Evolutionary conservation across 2,329 filamentous ascomycete species (phyloP).

Genomic region (Penicillium sclerotiorum): DNA sequence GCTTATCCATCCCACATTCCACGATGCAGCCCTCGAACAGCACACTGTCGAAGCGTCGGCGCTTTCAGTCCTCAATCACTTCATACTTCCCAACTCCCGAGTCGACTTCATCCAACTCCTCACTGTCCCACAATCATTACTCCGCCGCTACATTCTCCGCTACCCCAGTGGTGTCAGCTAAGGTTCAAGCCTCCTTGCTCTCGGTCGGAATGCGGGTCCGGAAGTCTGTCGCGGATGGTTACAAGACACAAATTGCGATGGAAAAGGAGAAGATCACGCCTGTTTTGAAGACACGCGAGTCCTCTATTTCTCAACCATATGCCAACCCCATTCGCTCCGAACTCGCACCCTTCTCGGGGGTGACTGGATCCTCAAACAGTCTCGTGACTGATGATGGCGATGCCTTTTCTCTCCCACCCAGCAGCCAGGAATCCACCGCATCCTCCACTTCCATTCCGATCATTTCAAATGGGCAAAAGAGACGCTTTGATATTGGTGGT

Average conservation of each 20-base stretch:
- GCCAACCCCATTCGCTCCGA: constrained; percentile 51
- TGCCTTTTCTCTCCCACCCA: constrained; percentile 43
- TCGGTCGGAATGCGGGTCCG: constrained; percentile 92
- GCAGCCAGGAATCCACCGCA: constrained; percentile 41
- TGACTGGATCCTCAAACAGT: constrained; percentile 62
- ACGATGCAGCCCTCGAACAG: constrained; percentile 15
- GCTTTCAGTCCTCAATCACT: constrained; percentile 49
- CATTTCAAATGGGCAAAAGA: constrained; percentile 43
- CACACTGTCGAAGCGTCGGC: constrained; percentile 44
- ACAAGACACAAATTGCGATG: constrained; percentile 67
- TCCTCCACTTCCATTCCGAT: constrained; percentile 23
- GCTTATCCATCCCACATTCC: not conserved
- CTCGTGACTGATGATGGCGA: constrained; percentile 41
- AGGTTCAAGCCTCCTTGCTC: constrained; percentile 79
- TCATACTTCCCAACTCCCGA: constrained; percentile 35
- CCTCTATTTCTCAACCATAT: constrained; percentile 4
- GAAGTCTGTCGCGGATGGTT: constrained; percentile 90
- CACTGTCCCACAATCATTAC: constrained; percentile 44
- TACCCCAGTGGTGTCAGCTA: constrained; percentile 60
- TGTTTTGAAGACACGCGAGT: constrained; percentile 1
- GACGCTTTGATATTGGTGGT: constrained; percentile 42
- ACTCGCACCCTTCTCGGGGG: constrained; percentile 77
- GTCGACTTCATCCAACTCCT: constrained; percentile 15
- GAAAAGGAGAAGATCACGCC: constrained; percentile 21
- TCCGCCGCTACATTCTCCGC: constrained; percentile 41